These are phyloP conservation scores for Paracoccidioides brasiliensis DNA, from an alignment of 2,329 filamentous ascomycete genomes.

Conservation along the genomic window DNA sequence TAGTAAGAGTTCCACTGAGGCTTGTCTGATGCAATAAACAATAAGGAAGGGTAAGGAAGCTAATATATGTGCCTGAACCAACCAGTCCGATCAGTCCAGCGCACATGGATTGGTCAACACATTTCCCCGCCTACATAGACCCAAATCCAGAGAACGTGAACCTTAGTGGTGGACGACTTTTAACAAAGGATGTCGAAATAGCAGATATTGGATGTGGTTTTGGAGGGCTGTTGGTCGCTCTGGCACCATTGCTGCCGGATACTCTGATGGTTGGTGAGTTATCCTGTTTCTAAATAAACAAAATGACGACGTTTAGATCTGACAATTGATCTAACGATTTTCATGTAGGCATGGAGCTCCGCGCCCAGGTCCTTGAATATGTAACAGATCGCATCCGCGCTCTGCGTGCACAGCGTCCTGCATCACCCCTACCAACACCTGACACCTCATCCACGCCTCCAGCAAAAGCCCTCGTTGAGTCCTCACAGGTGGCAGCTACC, in stretches of 20 bases:
- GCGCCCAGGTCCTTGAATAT: slow-evolving; percentile 77
- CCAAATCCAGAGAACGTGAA: slow-evolving; percentile 23
- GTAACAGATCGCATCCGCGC: slow-evolving; percentile 79
- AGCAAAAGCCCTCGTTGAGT: not conserved
- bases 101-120: slow-evolving; percentile 80
- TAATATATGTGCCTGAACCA: slow-evolving; percentile 9
- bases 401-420: slow-evolving; percentile 43
- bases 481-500: slow-evolving; percentile 1
- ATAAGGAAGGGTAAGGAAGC: not conserved
- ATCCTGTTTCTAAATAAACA: not conserved
- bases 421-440: slow-evolving; percentile 14
- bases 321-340: not conserved
- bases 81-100: slow-evolving; percentile 61
- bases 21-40: not conserved
- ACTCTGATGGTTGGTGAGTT: slow-evolving; percentile 65
- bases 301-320: not conserved
- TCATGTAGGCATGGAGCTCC: slow-evolving; percentile 73
- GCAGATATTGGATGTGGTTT: slow-evolving; percentile 97
- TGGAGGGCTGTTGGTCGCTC: slow-evolving; percentile 74
- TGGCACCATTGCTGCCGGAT: slow-evolving; percentile 68
- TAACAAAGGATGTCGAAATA: slow-evolving; percentile 66
- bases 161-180: slow-evolving; percentile 23
- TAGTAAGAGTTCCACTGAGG: slow-evolving; percentile 50
- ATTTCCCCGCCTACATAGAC: slow-evolving; percentile 62
- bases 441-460: slow-evolving; percentile 2